These are phyloP conservation scores for Rhododendron mucronatum DNA, from an alignment of 148 eudicot genomes.

Conservation along the genomic window DNA sequence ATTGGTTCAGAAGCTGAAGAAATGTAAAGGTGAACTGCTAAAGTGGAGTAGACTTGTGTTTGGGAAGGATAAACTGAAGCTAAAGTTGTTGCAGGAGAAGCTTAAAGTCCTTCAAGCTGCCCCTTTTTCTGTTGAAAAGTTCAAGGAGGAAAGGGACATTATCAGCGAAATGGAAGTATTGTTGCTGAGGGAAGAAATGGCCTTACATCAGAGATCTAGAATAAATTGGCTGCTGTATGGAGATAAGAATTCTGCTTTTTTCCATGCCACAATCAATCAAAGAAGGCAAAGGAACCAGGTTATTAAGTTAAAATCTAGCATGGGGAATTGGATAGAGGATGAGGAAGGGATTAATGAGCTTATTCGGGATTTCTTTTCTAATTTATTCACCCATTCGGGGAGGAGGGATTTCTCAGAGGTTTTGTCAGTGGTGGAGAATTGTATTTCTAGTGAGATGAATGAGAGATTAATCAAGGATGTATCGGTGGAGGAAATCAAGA, in stretches of 20 bases:
- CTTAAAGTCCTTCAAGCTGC: neutral
- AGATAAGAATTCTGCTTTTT: neutral
- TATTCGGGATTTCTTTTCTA: too few relatives aligned
- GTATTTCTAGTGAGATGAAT: too few relatives aligned
- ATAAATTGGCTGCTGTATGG: neutral
- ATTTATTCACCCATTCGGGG: too few relatives aligned
- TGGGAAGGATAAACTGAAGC: neutral
- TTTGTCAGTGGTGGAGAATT: too few relatives aligned
- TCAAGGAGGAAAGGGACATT: neutral
- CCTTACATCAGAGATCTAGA: neutral
- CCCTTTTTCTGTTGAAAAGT: accelerated
- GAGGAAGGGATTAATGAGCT: too few relatives aligned
- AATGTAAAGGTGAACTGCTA: neutral
- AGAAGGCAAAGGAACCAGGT: neutral
- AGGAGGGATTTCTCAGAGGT: too few relatives aligned
- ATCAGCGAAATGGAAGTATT: neutral
- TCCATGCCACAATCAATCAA: neutral
- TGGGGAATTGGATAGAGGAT: neutral
- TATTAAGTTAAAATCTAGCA: accelerated
- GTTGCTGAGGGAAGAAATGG: neutral
- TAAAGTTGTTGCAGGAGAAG: neutral
- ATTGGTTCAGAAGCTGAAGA: neutral
- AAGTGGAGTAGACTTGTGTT: neutral
- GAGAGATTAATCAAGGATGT: too few relatives aligned
- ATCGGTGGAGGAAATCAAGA: too few relatives aligned